Evolutionary conservation across 1,284 basidiomycete species (phyloP).

Genomic region (Boletellus deceptivus): DNA sequence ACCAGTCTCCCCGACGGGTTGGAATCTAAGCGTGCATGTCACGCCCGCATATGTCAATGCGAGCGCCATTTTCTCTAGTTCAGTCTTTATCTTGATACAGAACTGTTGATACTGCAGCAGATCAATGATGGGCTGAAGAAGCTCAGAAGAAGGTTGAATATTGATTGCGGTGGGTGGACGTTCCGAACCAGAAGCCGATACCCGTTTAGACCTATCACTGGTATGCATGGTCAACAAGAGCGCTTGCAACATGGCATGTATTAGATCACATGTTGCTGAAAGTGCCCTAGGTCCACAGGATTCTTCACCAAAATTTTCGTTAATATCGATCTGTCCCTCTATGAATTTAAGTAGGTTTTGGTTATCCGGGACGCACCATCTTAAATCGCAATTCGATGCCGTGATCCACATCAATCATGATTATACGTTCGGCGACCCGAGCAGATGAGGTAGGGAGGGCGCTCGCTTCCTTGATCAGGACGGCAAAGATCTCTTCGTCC

Average conservation of each 20-base stretch:
- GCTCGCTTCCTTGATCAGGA: conserved; percentile 69
- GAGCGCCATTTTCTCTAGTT: conserved; percentile 50
- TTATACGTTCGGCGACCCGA: conserved; percentile 70
- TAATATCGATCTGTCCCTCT: conserved; percentile 33
- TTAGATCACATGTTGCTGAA: conserved; percentile 62
- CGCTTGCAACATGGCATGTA: conserved; percentile 60
- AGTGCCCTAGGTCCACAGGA: conserved; percentile 13
- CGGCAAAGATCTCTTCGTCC: conserved; percentile 74
- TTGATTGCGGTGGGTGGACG: conserved; percentile 16
- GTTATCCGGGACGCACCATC: conserved; percentile 23
- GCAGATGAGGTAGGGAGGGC: conserved; percentile 69
- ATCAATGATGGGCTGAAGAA: conserved; percentile 71
- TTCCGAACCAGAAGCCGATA: conserved; percentile 37
- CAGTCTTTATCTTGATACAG: conserved; percentile 56
- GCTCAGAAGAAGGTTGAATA: conserved; percentile 32
- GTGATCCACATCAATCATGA: conserved; percentile 70
- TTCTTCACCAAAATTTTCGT: conserved; percentile 14
- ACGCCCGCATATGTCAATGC: conserved; percentile 57
- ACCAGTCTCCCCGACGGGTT: conserved; percentile 66
- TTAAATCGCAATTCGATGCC: conserved; percentile 65
- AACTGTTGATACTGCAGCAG: conserved; percentile 75
- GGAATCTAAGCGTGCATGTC: conserved; percentile 55
- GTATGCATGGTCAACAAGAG: conserved; percentile 65
- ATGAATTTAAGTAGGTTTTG: conserved; percentile 9
- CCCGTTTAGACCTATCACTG: conserved; percentile 48